Percentiles rank a stretch among this genome's conserved stretches.
These are phyloP conservation scores for Nicotiana obtusifolia DNA, from an alignment of 257 asterid species.

Conservation along the genomic window DNA sequence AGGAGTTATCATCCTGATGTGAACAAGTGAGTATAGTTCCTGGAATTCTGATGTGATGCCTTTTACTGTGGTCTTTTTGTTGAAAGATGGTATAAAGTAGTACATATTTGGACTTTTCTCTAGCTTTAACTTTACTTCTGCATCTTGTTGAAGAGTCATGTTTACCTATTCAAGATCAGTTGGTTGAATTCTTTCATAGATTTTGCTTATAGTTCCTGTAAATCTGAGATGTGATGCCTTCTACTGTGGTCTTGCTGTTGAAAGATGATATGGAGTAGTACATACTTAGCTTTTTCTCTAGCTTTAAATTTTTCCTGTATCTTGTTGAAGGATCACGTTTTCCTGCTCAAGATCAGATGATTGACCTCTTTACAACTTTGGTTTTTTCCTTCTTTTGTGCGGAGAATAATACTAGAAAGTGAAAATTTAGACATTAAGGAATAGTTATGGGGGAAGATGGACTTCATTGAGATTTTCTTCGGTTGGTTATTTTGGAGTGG, in stretches of 20 bases:
- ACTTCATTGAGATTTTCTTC: neutral
- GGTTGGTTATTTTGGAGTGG: neutral
- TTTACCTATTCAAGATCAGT: neutral
- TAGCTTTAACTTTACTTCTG: neutral
- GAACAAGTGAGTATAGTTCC: conserved; percentile 57
- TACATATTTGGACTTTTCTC: neutral
- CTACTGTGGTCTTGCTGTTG: neutral
- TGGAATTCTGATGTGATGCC: neutral
- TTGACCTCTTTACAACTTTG: neutral
- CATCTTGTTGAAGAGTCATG: neutral
- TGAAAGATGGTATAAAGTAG: neutral
- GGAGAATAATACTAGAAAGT: neutral
- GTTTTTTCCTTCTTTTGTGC: neutral
- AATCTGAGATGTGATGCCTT: neutral
- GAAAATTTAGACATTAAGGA: neutral
- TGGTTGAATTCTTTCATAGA: neutral
- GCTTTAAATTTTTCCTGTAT: neutral
- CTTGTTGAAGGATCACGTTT: neutral
- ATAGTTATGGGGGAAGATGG: neutral
- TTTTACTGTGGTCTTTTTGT: neutral
- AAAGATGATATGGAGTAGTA: neutral
- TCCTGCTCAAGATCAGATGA: neutral
- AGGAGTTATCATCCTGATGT: conserved; percentile 96
- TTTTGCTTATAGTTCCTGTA: neutral
- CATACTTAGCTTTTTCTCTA: neutral